Evolutionary conservation across 306 rosid species (phyloP), one percentile per base, ranked within the genome.

Genomic region (Cicer cuneatum): DNA sequence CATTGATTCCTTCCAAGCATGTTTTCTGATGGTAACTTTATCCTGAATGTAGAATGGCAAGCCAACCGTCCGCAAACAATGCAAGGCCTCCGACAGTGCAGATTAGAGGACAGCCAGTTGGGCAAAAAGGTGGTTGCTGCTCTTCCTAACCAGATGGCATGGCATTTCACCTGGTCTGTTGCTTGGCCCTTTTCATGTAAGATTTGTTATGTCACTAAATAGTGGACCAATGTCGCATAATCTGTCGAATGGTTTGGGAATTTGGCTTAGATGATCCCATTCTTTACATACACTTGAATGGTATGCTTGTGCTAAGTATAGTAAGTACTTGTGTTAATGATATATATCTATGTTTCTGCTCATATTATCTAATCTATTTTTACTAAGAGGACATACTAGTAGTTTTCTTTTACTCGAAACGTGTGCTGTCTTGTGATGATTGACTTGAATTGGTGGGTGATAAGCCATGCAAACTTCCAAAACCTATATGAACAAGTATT

Each of bases 41-140:
- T 65, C 47, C 0, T 77, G 70, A 53, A 10, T 86, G 77, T 51
- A 86, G 89, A 74, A 86, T 86, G 87, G 89, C 85, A 3, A 86
- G 85, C 73, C 87, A 86, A 53, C 87, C 86, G 9, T 21, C 85
- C 2, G 71, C 51, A 2, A 83, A 59, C 19, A 78, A 71, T 52
- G 78, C 74, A 51, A 86, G 87, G 85, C 87, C 89, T 65, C 83
- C 87, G 7, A 86, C 83, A 24, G 89, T 86, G 72, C 85, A 86
- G 74, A 80, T 86, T 68, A 80, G 62, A 74, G 89, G 89, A 72
- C 89, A 86, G 62, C 89, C 89, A 29, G 87, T 86, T 59, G 87
- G 79, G 13, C 89, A 86, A 78, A 77, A 86, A 78, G 35, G 79
- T 66, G 85, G 89, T 13, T 86, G 87, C 70, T 86, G 89, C 76